Conservation (phyloP, 306 rosid genomes). For the Benincasa hispida region DNA sequence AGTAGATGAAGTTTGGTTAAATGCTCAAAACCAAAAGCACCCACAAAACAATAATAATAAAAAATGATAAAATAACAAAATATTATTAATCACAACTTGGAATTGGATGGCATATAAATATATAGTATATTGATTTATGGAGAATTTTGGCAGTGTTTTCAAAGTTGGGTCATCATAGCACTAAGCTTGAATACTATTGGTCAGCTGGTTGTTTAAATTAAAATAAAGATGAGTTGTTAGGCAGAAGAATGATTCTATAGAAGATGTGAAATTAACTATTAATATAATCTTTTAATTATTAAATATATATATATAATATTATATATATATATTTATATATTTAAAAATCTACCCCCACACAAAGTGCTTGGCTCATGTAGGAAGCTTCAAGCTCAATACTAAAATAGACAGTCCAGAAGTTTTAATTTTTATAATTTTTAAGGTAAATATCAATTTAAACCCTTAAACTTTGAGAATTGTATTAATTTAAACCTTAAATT, state of each 20-base stretch:
- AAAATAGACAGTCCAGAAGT: background rate
- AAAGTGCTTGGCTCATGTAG: background rate
- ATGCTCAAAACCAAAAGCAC: background rate
- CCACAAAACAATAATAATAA: background rate
- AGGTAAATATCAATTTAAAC: no score
- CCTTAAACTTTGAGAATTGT: no score
- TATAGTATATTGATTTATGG: background rate
- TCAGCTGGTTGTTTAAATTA: background rate
- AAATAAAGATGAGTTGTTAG: slow-evolving; percentile 1
- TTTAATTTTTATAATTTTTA: background rate
- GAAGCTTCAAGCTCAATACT: background rate
- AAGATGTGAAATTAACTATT: background rate
- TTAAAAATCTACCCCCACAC: background rate
- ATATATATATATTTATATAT: no score
- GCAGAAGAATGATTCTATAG: slow-evolving; percentile 4
- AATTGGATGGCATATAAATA: background rate
- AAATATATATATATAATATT: background rate
- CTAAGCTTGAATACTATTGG: background rate
- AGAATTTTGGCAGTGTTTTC: background rate
- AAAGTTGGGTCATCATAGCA: slow-evolving; percentile 6
- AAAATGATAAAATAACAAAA: background rate
- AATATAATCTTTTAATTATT: background rate
- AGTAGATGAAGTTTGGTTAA: slow-evolving; percentile 7
- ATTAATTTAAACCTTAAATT: no score
- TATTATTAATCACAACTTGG: background rate